Evolutionary conservation across 192 early-diverging fungal species (phyloP).

Genomic region (Jimgerdemannia flammicorona): DNA sequence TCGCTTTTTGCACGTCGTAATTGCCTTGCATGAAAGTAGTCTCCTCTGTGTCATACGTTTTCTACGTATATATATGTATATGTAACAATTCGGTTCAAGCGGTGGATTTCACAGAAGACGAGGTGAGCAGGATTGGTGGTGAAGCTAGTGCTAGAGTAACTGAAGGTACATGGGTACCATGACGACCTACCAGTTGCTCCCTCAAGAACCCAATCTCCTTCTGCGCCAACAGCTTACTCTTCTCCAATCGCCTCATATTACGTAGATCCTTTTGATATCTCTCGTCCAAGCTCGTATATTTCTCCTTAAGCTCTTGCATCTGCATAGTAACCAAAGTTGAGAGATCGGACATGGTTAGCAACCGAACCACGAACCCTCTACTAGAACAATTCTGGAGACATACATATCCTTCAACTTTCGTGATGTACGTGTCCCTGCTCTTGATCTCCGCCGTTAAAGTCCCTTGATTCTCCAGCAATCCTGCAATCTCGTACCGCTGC

Average conservation of each 20-base stretch:
- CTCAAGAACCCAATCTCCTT: slow-evolving; percentile 62
- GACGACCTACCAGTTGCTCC: slow-evolving; percentile 53
- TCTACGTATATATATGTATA: slow-evolving; percentile 6
- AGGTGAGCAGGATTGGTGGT: no score
- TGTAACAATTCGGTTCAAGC: no score
- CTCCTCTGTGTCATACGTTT: slow-evolving; percentile 55
- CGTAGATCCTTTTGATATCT: slow-evolving; percentile 34
- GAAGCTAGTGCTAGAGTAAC: no score
- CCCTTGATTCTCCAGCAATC: slow-evolving; percentile 33
- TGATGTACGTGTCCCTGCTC: slow-evolving; percentile 29
- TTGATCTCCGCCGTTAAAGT: slow-evolving; percentile 28
- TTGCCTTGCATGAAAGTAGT: slow-evolving; percentile 39
- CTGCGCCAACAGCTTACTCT: slow-evolving; percentile 46
- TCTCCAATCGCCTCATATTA: slow-evolving; percentile 31
- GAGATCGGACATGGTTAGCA: background rate
- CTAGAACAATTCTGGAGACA: background rate
- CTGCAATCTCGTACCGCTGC: slow-evolving; percentile 41
- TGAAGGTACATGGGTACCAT: background rate
- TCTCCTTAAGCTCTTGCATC: slow-evolving; percentile 33
- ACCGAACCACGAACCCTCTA: background rate
- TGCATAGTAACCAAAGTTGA: slow-evolving; percentile 12
- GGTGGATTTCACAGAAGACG: background rate
- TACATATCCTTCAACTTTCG: slow-evolving; percentile 25
- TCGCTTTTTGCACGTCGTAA: slow-evolving; percentile 55
- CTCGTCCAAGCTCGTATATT: slow-evolving; percentile 39